Evolutionary conservation across 202 grass and related monocot genomes (phyloP).

Genomic region (Cymbopogon flexuosus): DNA sequence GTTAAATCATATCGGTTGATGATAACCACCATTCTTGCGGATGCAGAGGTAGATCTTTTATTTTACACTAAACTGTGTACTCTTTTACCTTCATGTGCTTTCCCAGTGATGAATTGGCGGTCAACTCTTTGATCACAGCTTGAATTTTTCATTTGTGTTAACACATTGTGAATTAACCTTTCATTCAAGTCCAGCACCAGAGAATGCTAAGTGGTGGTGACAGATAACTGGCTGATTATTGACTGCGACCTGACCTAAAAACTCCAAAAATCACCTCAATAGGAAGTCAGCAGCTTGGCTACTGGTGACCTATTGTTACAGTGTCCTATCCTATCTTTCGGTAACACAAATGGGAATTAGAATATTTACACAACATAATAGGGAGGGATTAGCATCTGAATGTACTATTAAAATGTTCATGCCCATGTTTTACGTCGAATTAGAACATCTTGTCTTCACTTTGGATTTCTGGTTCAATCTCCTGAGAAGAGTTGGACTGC

Average conservation of each 20-base stretch:
- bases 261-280: background rate
- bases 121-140: slow-evolving; percentile 1
- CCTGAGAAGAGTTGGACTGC: background rate
- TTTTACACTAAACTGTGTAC: slow-evolving; percentile 8
- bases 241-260: background rate
- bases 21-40: slow-evolving; percentile 76
- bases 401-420: background rate
- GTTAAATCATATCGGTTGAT: slow-evolving; percentile 53
- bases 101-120: background rate
- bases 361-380: background rate
- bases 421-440: background rate
- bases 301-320: background rate
- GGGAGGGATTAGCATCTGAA: slow-evolving; percentile 9
- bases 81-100: slow-evolving; percentile 9
- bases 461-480: background rate
- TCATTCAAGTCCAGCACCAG: background rate
- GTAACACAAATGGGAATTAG: background rate
- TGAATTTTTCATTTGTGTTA: background rate
- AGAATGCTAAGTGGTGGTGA: background rate
- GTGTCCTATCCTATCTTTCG: background rate
- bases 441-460: background rate
- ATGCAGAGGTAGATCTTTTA: slow-evolving; percentile 73
- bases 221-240: background rate
- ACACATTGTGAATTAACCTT: background rate
- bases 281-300: background rate